phyloP scores from a whole-genome alignment of 1,139 yeast species.

The Petasospora fabianii region DNA sequence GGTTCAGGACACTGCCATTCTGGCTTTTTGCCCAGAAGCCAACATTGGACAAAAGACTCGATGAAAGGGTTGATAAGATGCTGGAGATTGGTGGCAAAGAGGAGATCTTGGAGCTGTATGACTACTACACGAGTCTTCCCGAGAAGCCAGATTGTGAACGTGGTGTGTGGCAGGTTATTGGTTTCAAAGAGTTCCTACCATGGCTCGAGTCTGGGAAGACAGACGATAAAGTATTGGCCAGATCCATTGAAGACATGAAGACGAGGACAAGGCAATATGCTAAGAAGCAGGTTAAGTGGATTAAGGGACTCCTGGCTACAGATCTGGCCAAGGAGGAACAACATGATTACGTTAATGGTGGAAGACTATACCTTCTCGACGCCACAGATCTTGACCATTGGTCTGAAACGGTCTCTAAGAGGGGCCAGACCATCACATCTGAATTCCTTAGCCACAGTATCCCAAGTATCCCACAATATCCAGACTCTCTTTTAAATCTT shows the following conservation, averaged over 20 bases:
- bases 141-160: slow-evolving; percentile 52
- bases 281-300: slow-evolving; percentile 90
- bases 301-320: slow-evolving; percentile 62
- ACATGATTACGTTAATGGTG: slow-evolving; percentile 53
- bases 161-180: slow-evolving; percentile 95
- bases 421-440: slow-evolving; percentile 52
- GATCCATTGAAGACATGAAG: slow-evolving; percentile 75
- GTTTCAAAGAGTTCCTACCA: slow-evolving; percentile 89
- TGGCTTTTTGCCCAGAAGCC: slow-evolving; percentile 82
- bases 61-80: slow-evolving; percentile 82
- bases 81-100: slow-evolving; percentile 59
- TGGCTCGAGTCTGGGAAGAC: slow-evolving; percentile 46
- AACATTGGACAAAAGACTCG: slow-evolving; percentile 60
- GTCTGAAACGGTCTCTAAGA: slow-evolving; percentile 49
- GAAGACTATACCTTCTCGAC: slow-evolving; percentile 64
- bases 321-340: slow-evolving; percentile 52
- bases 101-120: slow-evolving; percentile 62
- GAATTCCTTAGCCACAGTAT: slow-evolving; percentile 34
- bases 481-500: slow-evolving; percentile 38
- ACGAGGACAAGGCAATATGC: slow-evolving; percentile 83
- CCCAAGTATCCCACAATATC: slow-evolving; percentile 36
- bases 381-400: slow-evolving; percentile 69
- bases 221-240: slow-evolving; percentile 32
- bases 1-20: slow-evolving; percentile 65
- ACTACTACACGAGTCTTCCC: slow-evolving; percentile 33